These are phyloP conservation scores for Hypoxylon lenormandii DNA, from an alignment of 495 filamentous ascomycete genomes.

Conservation along the genomic window DNA sequence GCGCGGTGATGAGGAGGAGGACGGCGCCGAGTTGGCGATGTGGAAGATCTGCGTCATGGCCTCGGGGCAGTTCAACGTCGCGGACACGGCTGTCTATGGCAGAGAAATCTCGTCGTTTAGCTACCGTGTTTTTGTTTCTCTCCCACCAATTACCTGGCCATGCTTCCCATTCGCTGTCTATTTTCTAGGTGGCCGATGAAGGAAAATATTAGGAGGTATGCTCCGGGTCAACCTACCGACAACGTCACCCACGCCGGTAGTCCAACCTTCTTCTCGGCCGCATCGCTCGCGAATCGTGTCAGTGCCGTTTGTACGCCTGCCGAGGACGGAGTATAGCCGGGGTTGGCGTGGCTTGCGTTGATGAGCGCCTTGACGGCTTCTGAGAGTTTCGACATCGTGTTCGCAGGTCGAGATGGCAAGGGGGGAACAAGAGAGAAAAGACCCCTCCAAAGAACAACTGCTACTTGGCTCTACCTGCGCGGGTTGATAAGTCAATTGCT, in stretches of 20 bases:
- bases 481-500: background rate
- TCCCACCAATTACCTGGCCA: background rate
- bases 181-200: constrained; percentile 1
- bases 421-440: background rate
- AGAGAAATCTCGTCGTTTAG: constrained; percentile 5
- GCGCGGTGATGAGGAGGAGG: constrained; percentile 49
- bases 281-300: constrained; percentile 62
- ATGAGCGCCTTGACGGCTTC: constrained; percentile 76
- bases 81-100: constrained; percentile 73
- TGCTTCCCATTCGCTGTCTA: background rate
- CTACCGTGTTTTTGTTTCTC: constrained; percentile 1
- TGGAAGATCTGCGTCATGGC: constrained; percentile 61
- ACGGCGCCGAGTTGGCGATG: constrained; percentile 42
- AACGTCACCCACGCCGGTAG: constrained; percentile 50
- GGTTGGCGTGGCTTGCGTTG: constrained; percentile 73
- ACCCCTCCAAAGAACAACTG: background rate
- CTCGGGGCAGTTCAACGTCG: constrained; percentile 79
- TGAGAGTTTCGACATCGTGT: constrained; percentile 75
- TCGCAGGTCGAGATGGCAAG: background rate
- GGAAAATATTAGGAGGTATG: background rate
- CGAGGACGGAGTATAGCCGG: constrained; percentile 71
- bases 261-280: constrained; percentile 61
- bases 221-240: constrained; percentile 38
- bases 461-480: background rate
- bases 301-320: constrained; percentile 65